A percentile compares a stretch with the other conserved stretches of the same genome.
Evolutionary conservation across 345 rosid genomes (phyloP).

Genomic region (Eucalyptus tenuipes): DNA sequence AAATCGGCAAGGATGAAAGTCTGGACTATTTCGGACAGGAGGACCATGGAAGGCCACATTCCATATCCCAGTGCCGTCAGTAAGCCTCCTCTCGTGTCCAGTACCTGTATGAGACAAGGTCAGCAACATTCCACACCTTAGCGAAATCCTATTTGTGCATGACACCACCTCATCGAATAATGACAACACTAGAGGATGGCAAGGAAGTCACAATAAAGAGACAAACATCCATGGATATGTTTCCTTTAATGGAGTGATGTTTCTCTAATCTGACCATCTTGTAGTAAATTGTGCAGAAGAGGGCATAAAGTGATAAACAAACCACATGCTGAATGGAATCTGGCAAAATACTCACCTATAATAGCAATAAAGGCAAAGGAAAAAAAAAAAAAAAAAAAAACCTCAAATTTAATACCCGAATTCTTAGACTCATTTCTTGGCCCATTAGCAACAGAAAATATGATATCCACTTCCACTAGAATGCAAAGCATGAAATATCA

Average conservation of each 20-base stretch:
- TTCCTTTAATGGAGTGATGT: not conserved
- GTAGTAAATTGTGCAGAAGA: not conserved
- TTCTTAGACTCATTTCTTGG: not conserved
- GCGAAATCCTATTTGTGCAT: not conserved
- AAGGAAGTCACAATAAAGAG: not conserved
- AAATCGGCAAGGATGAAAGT: slow-evolving; percentile 95
- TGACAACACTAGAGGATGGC: not conserved
- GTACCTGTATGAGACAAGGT: slow-evolving; percentile 35
- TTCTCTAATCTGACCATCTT: not conserved
- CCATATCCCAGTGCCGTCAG: slow-evolving; percentile 92
- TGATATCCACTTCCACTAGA: not conserved
- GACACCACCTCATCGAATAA: not conserved
- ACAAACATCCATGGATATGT: not conserved
- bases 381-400: too few relatives aligned
- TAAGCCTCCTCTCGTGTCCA: slow-evolving; percentile 79
- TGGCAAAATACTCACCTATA: not conserved
- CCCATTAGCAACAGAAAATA: not conserved
- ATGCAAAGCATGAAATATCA: not conserved
- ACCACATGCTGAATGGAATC: not conserved
- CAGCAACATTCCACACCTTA: not conserved
- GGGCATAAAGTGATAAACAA: not conserved
- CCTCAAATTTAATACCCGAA: not conserved
- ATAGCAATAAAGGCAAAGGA: not conserved
- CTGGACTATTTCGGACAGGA: slow-evolving; percentile 87
- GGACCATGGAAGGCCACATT: slow-evolving; percentile 97